Evolutionary conservation across 768 basidiomycete species (phyloP).

Genomic region (Kwoniella botswanensis): DNA sequence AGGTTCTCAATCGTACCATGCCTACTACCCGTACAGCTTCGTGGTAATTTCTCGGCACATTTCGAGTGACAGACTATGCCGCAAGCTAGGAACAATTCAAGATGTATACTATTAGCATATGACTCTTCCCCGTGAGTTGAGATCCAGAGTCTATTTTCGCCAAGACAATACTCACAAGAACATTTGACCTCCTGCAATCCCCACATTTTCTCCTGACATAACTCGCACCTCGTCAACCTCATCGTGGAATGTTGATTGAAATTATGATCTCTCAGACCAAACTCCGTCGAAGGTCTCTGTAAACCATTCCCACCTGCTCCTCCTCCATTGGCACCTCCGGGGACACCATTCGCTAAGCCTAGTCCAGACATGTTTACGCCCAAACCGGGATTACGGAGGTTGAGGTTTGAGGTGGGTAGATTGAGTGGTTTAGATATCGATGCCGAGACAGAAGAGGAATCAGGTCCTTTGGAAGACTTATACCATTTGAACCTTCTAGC

Average conservation of each 20-base stretch:
- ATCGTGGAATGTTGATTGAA: constrained; percentile 89
- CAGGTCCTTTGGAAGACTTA: constrained; percentile 58
- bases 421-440: constrained; percentile 55
- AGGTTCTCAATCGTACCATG: constrained; percentile 38
- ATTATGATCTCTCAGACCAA: constrained; percentile 67
- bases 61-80: constrained; percentile 85
- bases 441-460: constrained; percentile 42
- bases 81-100: constrained; percentile 67
- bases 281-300: constrained; percentile 50
- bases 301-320: constrained; percentile 15
- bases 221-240: constrained; percentile 88
- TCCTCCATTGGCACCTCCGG: not conserved
- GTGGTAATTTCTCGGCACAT: constrained; percentile 72
- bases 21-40: constrained; percentile 65
- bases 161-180: constrained; percentile 66
- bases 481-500: constrained; percentile 61
- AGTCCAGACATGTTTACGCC: constrained; percentile 15
- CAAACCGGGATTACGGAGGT: constrained; percentile 29
- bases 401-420: constrained; percentile 33
- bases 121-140: no score
- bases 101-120: not conserved
- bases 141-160: no score
- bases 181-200: constrained; percentile 89
- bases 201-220: constrained; percentile 98
- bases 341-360: not conserved